These are phyloP conservation scores for Sporothrix phasma DNA, from an alignment of 2,329 filamentous ascomycete genomes.

Conservation along the genomic window DNA sequence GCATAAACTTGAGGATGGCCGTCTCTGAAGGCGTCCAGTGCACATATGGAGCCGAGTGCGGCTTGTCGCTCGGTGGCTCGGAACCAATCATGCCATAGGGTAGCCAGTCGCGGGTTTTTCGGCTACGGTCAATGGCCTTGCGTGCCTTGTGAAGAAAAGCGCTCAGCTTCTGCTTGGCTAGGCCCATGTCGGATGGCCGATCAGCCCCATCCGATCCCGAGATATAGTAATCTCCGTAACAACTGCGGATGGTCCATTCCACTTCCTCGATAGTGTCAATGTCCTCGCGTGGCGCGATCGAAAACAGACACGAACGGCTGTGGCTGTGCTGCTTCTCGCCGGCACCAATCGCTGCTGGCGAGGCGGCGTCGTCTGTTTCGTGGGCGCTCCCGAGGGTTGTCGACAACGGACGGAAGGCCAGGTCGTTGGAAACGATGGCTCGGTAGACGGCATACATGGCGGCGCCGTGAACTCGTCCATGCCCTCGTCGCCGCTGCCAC, in stretches of 20 bases:
- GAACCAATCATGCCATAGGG: slow-evolving; percentile 38
- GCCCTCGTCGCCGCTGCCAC: slow-evolving; percentile 27
- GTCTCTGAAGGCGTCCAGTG: slow-evolving; percentile 41
- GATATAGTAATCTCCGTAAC: slow-evolving; percentile 35
- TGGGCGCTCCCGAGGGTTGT: slow-evolving; percentile 28
- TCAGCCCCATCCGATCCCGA: slow-evolving; percentile 15
- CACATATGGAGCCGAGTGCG: slow-evolving; percentile 15
- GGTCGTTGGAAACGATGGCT: slow-evolving; percentile 48
- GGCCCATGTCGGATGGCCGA: slow-evolving; percentile 18
- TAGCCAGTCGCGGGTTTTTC: slow-evolving; percentile 39
- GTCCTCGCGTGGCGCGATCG: slow-evolving; percentile 48
- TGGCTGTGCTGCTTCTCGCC: neutral
- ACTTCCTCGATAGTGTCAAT: slow-evolving; percentile 42
- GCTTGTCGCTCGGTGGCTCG: neutral
- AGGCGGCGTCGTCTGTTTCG: neutral
- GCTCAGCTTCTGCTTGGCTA: slow-evolving; percentile 25
- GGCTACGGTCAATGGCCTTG: slow-evolving; percentile 40
- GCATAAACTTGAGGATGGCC: slow-evolving; percentile 56
- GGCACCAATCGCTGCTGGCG: slow-evolving; percentile 22
- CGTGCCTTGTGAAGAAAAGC: slow-evolving; percentile 42
- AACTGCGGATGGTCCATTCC: slow-evolving; percentile 42
- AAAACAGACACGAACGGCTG: slow-evolving; percentile 48
- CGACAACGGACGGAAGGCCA: slow-evolving; percentile 46
- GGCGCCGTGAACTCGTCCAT: slow-evolving; percentile 31
- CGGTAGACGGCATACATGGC: slow-evolving; percentile 62